These are phyloP conservation scores for Backusella mclennaniae DNA, from an alignment of 192 early-diverging fungal genomes.

Conservation along the genomic window DNA sequence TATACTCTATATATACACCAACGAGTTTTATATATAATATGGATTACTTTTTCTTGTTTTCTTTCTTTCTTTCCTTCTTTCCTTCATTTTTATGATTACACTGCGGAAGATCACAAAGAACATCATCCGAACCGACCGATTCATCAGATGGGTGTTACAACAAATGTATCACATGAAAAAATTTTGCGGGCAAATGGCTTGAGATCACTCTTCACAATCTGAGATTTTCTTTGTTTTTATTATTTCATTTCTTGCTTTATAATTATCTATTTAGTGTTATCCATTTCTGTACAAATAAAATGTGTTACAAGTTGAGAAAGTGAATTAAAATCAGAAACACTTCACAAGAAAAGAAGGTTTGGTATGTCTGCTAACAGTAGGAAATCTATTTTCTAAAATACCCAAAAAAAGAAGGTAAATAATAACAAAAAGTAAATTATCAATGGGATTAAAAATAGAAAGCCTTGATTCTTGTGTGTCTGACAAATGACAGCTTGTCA, in stretches of 20 bases:
- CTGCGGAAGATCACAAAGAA: constrained; percentile 7
- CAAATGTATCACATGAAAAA: constrained; percentile 2
- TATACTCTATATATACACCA: not conserved
- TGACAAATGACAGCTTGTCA: constrained; percentile 10
- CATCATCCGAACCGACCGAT: constrained; percentile 15
- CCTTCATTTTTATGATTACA: not conserved
- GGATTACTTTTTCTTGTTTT: not conserved
- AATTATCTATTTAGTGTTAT: not conserved
- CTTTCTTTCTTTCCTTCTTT: not conserved
- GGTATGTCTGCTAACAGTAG: not conserved
- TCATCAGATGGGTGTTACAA: constrained; percentile 11
- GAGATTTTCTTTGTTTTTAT: constrained; percentile 5
- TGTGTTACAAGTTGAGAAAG: not conserved
- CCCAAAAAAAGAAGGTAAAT: not conserved
- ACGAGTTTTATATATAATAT: not conserved
- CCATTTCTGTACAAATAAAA: constrained; percentile 3
- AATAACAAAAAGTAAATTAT: not conserved
- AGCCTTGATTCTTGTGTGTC: not conserved
- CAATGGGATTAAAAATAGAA: not conserved
- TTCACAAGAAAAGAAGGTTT: not conserved
- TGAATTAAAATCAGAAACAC: constrained; percentile 7
- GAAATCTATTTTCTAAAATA: constrained; percentile 6
- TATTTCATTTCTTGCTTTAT: not conserved
- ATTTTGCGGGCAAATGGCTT: not conserved
- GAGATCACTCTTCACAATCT: not conserved